A percentile compares a stretch with the other conserved stretches of the same genome.
phyloP scores from a whole-genome alignment of 192 early-diverging fungal genomes.

The Backusella macrospora region DNA sequence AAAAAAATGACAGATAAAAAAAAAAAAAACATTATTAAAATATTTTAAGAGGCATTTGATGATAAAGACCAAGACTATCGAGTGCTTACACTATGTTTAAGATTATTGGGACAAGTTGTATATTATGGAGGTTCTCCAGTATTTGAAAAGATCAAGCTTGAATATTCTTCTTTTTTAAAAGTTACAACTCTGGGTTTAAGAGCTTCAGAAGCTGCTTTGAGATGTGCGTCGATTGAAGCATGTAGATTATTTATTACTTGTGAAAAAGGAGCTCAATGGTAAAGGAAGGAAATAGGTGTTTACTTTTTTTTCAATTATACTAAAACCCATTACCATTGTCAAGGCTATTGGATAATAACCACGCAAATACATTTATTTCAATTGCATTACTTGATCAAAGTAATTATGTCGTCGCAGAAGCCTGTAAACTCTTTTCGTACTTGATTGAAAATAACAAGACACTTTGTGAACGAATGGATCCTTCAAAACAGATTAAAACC shows the following conservation, averaged over 20 bases:
- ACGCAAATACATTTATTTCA: constrained; percentile 33
- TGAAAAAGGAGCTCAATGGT: constrained; percentile 18
- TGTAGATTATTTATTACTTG: constrained; percentile 23
- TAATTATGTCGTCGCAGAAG: constrained; percentile 48
- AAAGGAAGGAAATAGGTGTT: background rate
- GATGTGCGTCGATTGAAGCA: constrained; percentile 31
- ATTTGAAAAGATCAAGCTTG: background rate
- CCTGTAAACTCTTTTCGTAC: constrained; percentile 44
- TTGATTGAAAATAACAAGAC: constrained; percentile 39
- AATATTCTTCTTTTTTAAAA: constrained; percentile 8
- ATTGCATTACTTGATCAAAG: constrained; percentile 48
- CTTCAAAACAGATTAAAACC: constrained; percentile 39
- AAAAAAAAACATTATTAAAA: background rate
- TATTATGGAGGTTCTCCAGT: background rate
- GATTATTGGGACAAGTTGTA: constrained; percentile 28
- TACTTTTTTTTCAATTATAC: background rate
- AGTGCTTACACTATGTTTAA: constrained; percentile 30
- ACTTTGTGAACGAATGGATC: constrained; percentile 41
- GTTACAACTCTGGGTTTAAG: background rate
- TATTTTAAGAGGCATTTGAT: constrained; percentile 25
- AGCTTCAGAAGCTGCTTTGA: constrained; percentile 25
- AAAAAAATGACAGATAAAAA: constrained; percentile 5
- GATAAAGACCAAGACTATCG: constrained; percentile 33
- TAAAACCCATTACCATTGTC: too few species aligned
- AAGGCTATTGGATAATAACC: constrained; percentile 45